Evolutionary conservation across 345 rosid species (phyloP).

Genomic region (Carallia brachiata): DNA sequence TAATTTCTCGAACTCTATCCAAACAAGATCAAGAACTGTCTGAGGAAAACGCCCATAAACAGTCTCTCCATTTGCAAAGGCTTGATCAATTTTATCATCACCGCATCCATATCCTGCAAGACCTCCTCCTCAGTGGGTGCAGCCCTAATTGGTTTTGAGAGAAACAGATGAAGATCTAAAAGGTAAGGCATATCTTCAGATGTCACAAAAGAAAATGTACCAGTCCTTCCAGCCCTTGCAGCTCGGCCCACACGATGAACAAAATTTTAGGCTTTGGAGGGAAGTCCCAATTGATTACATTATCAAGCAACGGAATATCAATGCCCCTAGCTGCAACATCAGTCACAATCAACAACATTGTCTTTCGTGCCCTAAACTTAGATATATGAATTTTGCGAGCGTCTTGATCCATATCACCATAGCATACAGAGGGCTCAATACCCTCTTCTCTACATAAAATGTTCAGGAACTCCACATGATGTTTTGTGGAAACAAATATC

Average conservation of each 20-base stretch:
- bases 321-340: conserved; percentile 99
- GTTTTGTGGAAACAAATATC: conserved; percentile 93
- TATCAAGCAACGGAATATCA: conserved; percentile 94
- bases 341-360: conserved; percentile 86
- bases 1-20: conserved; percentile 61
- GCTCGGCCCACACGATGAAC: conserved; percentile 96
- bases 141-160: conserved; percentile 80
- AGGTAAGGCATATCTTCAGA: conserved; percentile 87
- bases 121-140: conserved; percentile 95
- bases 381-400: conserved; percentile 91
- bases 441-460: conserved; percentile 73
- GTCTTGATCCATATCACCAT: conserved; percentile 98
- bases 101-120: conserved; percentile 71
- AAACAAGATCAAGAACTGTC: conserved; percentile 75
- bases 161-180: conserved; percentile 90
- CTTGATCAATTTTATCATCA: conserved; percentile 64
- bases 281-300: conserved; percentile 97
- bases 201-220: conserved; percentile 86
- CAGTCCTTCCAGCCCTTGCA: conserved; percentile 93
- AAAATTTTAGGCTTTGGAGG: conserved; percentile 91
- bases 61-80: conserved; percentile 82
- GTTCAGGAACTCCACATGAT: conserved; percentile 94
- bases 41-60: conserved; percentile 93
- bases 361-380: conserved; percentile 79
- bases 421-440: conserved; percentile 82